A percentile compares a stretch with the other conserved stretches of the same genome.
Conservation (phyloP, 345 rosid species). For the Euphorbia lathyris region DNA sequence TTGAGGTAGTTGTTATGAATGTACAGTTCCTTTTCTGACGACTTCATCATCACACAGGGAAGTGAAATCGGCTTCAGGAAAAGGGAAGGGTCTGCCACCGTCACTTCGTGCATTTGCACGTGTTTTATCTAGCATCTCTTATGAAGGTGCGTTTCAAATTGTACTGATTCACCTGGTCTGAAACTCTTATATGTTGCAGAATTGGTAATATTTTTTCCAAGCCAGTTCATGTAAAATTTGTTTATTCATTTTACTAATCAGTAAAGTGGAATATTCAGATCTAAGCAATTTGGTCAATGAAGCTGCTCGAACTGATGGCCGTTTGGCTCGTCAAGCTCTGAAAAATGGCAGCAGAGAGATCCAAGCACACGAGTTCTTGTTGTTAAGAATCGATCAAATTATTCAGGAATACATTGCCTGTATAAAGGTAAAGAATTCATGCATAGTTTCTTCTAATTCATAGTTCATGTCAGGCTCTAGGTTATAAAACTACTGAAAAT, state of each 20-base stretch:
- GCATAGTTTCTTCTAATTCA: neutral
- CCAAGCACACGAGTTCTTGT: constrained; percentile 57
- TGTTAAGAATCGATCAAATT: constrained; percentile 40
- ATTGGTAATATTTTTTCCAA: neutral
- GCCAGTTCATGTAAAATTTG: neutral
- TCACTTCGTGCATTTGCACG: constrained; percentile 86
- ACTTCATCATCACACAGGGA: constrained; percentile 43
- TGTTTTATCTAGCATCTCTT: constrained; percentile 51
- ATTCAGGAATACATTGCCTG: constrained; percentile 39
- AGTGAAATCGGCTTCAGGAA: constrained; percentile 63
- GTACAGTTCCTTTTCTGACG: too few relatives aligned
- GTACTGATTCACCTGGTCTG: too few relatives aligned
- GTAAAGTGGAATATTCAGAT: constrained; percentile 37
- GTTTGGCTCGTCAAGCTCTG: constrained; percentile 67
- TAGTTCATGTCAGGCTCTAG: neutral
- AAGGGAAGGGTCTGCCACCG: constrained; percentile 80
- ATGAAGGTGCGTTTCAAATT: constrained; percentile 57
- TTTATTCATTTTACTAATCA: neutral
- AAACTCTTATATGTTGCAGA: constrained; percentile 10
- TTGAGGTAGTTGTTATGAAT: too few relatives aligned
- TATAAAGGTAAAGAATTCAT: constrained; percentile 43
- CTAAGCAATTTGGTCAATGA: constrained; percentile 54
- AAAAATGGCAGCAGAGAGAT: constrained; percentile 47
- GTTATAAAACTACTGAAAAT: neutral
- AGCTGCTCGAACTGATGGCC: constrained; percentile 74